Conservation (phyloP, 2,329 filamentous ascomycete genomes). For the Colletotrichum eremochloae region DNA sequence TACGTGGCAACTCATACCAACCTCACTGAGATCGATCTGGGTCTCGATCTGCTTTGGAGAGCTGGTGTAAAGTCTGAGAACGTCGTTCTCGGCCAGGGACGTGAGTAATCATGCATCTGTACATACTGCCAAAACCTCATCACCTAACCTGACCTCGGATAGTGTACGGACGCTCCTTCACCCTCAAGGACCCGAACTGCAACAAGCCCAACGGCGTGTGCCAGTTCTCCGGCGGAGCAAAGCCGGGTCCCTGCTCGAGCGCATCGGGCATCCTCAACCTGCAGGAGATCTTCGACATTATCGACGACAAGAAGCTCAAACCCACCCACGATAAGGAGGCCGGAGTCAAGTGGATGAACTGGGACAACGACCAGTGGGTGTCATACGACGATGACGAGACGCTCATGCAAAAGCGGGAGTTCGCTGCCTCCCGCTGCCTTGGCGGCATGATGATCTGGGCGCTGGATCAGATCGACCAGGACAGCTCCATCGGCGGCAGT, state of each 20-base stretch:
- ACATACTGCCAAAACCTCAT: no score
- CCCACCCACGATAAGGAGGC: constrained; percentile 44
- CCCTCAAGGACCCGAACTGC: constrained; percentile 33
- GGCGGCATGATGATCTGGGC: constrained; percentile 48
- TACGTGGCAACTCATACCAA: constrained; percentile 48
- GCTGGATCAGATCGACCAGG: constrained; percentile 42
- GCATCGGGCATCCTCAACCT: constrained; percentile 47
- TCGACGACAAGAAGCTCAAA: constrained; percentile 26
- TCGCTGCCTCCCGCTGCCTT: constrained; percentile 45
- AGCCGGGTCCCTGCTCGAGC: constrained; percentile 32
- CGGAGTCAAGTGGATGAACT: constrained; percentile 48
- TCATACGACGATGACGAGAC: constrained; percentile 48
- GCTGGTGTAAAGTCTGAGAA: constrained; percentile 56
- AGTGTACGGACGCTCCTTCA: constrained; percentile 31
- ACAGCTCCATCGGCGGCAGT: no score
- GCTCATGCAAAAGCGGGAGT: constrained; percentile 40
- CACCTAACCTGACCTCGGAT: no score
- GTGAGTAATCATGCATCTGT: no score
- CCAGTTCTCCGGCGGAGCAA: constrained; percentile 36
- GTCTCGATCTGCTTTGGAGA: constrained; percentile 62
- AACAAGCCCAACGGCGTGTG: constrained; percentile 41
- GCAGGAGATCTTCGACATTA: constrained; percentile 42
- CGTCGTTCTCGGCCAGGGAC: constrained; percentile 55
- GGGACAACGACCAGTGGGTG: constrained; percentile 48
- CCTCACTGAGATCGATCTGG: constrained; percentile 58